Conservation (phyloP, 805 yeast genomes). For the Ogataea pignaliae region DNA sequence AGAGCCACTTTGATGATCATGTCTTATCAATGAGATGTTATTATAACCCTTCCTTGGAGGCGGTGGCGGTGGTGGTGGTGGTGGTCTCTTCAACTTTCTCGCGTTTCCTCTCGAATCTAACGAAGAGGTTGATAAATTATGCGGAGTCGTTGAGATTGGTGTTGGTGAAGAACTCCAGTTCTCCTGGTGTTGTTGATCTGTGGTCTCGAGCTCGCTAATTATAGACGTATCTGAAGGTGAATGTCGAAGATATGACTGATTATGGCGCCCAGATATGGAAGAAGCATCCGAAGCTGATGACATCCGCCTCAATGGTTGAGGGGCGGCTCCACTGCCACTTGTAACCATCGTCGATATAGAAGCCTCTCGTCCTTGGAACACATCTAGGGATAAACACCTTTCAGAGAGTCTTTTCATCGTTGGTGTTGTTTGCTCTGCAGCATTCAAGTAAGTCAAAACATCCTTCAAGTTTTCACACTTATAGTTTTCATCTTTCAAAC, state of each 20-base stretch:
- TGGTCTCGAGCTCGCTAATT: slow-evolving; percentile 13
- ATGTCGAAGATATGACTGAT: slow-evolving; percentile 4
- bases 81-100: slow-evolving; percentile 6
- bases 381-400: slow-evolving; percentile 29
- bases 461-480: slow-evolving; percentile 50
- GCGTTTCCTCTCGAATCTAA: slow-evolving; percentile 8
- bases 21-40: slow-evolving; percentile 3
- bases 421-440: slow-evolving; percentile 32
- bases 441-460: slow-evolving; percentile 44
- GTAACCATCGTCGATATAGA: too few species aligned
- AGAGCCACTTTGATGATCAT: slow-evolving; percentile 1
- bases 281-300: background rate
- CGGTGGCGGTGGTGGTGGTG: slow-evolving; percentile 22
- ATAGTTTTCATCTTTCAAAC: slow-evolving; percentile 52
- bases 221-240: background rate
- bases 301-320: background rate
- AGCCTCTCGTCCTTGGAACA: slow-evolving; percentile 8
- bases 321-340: too few species aligned
- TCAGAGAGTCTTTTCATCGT: slow-evolving; percentile 40
- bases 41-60: slow-evolving; percentile 6
- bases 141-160: slow-evolving; percentile 8
- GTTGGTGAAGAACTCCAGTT: background rate
- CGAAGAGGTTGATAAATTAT: slow-evolving; percentile 8
- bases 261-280: slow-evolving; percentile 12
- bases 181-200: slow-evolving; percentile 6